A percentile compares a stretch with the other conserved stretches of the same genome.
phyloP scores from a whole-genome alignment of 345 rosid genomes.

The Eucalyptus marginata region DNA sequence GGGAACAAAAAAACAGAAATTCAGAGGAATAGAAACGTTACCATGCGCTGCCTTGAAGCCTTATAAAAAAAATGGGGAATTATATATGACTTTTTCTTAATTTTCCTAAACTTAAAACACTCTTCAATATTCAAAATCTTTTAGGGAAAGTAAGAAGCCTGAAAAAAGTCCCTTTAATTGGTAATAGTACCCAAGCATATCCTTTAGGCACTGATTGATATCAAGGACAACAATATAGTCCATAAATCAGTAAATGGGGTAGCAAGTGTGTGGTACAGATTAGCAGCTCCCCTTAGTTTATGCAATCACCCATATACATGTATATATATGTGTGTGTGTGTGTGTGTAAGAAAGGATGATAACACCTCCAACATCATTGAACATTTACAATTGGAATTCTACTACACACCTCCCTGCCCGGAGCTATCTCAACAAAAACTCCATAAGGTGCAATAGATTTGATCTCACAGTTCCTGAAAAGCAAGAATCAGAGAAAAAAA shows the following conservation, averaged over 20 bases:
- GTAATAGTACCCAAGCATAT: background rate
- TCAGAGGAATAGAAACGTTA: too few species aligned
- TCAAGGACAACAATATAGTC: background rate
- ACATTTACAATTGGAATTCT: background rate
- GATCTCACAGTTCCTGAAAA: constrained; percentile 78
- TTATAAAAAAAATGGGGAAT: background rate
- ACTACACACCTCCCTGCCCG: constrained; percentile 78
- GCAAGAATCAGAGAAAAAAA: background rate
- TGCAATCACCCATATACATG: background rate
- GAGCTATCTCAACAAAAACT: constrained; percentile 92
- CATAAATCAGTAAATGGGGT: background rate
- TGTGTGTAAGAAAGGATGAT: background rate
- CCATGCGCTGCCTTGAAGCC: background rate
- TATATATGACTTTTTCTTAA: background rate
- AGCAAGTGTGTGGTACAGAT: background rate
- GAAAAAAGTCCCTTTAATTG: background rate
- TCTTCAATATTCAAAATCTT: background rate
- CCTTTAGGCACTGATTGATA: background rate
- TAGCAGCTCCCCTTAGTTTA: background rate
- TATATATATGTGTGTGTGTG: too few species aligned
- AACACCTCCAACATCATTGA: background rate
- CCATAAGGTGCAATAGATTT: constrained; percentile 88
- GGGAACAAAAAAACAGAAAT: too few species aligned
- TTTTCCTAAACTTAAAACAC: background rate
- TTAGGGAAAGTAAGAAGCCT: background rate